These are phyloP conservation scores for Ceriops tagal DNA, from an alignment of 345 rosid genomes.

Conservation along the genomic window DNA sequence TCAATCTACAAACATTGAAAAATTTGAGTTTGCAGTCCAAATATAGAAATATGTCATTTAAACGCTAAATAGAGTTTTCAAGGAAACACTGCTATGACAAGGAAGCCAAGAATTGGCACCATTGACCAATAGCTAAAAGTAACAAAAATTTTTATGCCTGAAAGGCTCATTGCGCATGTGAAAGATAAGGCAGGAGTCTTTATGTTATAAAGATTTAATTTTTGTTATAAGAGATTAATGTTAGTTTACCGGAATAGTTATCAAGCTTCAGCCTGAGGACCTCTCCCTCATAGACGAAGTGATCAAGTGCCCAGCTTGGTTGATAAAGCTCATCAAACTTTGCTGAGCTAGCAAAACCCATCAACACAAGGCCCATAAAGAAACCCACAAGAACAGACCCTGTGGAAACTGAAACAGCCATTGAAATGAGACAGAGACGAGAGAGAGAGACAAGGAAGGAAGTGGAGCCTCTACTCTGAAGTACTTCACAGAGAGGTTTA, in stretches of 20 bases:
- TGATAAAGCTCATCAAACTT: slow-evolving; percentile 77
- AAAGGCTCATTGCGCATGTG: too few relatives aligned
- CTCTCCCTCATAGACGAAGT: slow-evolving; percentile 70
- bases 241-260: slow-evolving; percentile 67
- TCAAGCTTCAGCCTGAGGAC: slow-evolving; percentile 85
- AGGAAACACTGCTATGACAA: too few relatives aligned
- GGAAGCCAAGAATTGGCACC: too few relatives aligned
- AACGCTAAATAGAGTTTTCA: too few relatives aligned
- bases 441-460: background rate
- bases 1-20: background rate
- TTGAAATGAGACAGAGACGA: slow-evolving; percentile 5
- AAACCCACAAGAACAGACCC: slow-evolving; percentile 24
- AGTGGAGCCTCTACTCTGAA: slow-evolving; percentile 12
- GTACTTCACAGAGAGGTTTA: background rate
- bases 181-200: too few relatives aligned
- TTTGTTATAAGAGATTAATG: background rate
- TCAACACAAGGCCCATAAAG: slow-evolving; percentile 33
- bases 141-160: background rate
- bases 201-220: too few relatives aligned
- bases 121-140: background rate
- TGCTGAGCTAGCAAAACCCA: slow-evolving; percentile 39
- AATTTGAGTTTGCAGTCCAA: too few relatives aligned
- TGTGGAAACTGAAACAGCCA: slow-evolving; percentile 22
- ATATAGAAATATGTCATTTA: too few relatives aligned
- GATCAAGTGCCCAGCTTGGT: slow-evolving; percentile 87